phyloP scores from a whole-genome alignment of 2,329 filamentous ascomycete genomes.

The Fusarium verrucosum region DNA sequence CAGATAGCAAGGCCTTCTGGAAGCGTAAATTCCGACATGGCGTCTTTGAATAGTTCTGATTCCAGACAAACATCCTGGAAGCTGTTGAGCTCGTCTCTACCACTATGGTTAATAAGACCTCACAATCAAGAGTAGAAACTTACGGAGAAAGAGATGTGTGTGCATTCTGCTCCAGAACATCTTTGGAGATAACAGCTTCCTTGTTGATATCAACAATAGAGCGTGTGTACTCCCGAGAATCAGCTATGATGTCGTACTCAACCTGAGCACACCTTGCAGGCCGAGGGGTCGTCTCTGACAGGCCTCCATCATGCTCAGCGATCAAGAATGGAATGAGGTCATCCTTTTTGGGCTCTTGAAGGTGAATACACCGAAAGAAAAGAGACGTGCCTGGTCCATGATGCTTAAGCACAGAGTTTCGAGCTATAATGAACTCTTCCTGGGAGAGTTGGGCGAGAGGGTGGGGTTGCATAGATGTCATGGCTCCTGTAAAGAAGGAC shows the following conservation, averaged over 20 bases:
- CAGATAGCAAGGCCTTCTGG: slow-evolving; percentile 52
- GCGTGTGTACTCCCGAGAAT: slow-evolving; percentile 48
- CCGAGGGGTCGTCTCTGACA: slow-evolving; percentile 38
- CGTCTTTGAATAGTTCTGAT: slow-evolving; percentile 58
- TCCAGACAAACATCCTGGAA: slow-evolving; percentile 54
- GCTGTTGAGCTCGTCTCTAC: not conserved
- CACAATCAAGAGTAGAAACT: not conserved
- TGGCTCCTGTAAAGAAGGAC: no score
- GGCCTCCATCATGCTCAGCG: slow-evolving; percentile 9
- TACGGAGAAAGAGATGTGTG: slow-evolving; percentile 53
- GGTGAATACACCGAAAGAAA: slow-evolving; percentile 65
- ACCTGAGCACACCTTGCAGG: slow-evolving; percentile 59
- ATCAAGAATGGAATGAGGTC: slow-evolving; percentile 68
- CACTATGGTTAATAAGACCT: not conserved
- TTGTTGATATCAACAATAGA: slow-evolving; percentile 52
- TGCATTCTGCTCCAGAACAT: slow-evolving; percentile 39
- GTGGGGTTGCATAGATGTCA: slow-evolving; percentile 38
- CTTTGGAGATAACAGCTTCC: slow-evolving; percentile 44
- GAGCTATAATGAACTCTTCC: slow-evolving; percentile 60
- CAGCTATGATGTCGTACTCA: slow-evolving; percentile 53
- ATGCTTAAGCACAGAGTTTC: slow-evolving; percentile 55
- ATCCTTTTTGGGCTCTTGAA: slow-evolving; percentile 69
- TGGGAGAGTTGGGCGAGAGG: slow-evolving; percentile 61
- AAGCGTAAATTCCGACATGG: slow-evolving; percentile 42
- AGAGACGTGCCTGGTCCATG: slow-evolving; percentile 39